phyloP scores from a whole-genome alignment of 2,329 filamentous ascomycete species.

The Phialophora chinensis region DNA sequence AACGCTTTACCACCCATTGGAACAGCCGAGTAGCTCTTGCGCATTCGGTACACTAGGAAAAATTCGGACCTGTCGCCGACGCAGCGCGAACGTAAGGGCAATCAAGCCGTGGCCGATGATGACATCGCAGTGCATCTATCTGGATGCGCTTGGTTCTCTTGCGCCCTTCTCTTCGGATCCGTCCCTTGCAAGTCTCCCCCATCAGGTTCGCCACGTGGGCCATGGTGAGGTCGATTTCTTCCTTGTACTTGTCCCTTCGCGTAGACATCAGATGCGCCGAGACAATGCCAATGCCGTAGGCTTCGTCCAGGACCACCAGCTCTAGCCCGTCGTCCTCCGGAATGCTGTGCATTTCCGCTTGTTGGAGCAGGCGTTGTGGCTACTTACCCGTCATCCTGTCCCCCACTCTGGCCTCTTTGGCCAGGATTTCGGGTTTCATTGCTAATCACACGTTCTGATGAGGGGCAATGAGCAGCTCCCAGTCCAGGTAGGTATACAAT shows the following conservation, averaged over 20 bases:
- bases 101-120: slow-evolving; percentile 46
- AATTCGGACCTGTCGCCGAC: slow-evolving; percentile 38
- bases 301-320: slow-evolving; percentile 57
- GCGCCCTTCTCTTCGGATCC: slow-evolving; percentile 54
- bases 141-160: slow-evolving; percentile 51
- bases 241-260: slow-evolving; percentile 49
- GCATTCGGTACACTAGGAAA: slow-evolving; percentile 40
- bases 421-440: no score
- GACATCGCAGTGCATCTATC: slow-evolving; percentile 53
- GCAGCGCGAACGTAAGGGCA: slow-evolving; percentile 39
- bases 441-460: no score
- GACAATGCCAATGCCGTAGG: slow-evolving; percentile 60
- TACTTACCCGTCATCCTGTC: slow-evolving; percentile 8
- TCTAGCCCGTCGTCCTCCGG: slow-evolving; percentile 17
- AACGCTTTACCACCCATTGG: not conserved
- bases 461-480: no score
- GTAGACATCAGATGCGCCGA: slow-evolving; percentile 53
- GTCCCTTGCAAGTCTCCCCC: slow-evolving; percentile 50
- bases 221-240: slow-evolving; percentile 55
- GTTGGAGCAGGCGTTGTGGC: not conserved
- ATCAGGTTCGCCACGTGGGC: slow-evolving; percentile 55
- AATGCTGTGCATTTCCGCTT: slow-evolving; percentile 1
- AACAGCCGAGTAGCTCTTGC: slow-evolving; percentile 26
- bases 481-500: no score
- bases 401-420: not conserved